Base-by-base conservation (phyloP, 176 grass and related monocot genomes). In the Canna indica region DNA sequence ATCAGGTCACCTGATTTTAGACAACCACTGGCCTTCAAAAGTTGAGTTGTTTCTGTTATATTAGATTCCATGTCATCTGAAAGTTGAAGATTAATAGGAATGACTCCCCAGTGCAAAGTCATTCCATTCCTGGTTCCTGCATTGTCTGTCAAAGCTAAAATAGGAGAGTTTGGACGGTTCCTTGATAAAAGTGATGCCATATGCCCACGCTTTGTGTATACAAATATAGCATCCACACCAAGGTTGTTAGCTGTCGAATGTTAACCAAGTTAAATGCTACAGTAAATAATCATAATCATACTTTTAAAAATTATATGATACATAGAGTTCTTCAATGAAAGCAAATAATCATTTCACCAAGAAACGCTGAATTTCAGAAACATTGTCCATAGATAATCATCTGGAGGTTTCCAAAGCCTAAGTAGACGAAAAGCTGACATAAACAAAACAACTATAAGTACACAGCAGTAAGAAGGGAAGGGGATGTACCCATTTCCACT, bases 81-180 rank as follows among this genome's bases (percentile, higher is more conserved):
- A 3, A 87, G 41, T 4, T 76, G 76, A 25, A 82, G 10, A 29
- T 82, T 75, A 68, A 87, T 54, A 28, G 88, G 76, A 47, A 79
- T 79, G 6, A 91, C 88, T 3, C 88, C 88, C 85, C 88, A 91
- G 69, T 73, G 79, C 34, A 91, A 35, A 74, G 83, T 87, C 88
- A 91, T 81, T 74, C 81, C 78, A 71, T 87, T 87, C 71, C 88
- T 87, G 15, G 82, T 70, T 62, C 74, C 74, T 16, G 63, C 42
- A 74, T 88, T 27, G 25, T 87, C 79, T 8, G 84, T 91, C 72
- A 91, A 85, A 8, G 88, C 82, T 9, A 91, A 87, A 44, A 91
- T 87, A 16, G 84, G 88, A 77, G 82, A 75, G 69, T 81, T 85
- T 2, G 84, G 85, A 1, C 81, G 78, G 27, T 87, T 84, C 25